A percentile compares a stretch with the other conserved stretches of the same genome.
These are phyloP conservation scores for Leccinum subgranulosum DNA, from an alignment of 768 basidiomycete genomes.

Conservation along the genomic window DNA sequence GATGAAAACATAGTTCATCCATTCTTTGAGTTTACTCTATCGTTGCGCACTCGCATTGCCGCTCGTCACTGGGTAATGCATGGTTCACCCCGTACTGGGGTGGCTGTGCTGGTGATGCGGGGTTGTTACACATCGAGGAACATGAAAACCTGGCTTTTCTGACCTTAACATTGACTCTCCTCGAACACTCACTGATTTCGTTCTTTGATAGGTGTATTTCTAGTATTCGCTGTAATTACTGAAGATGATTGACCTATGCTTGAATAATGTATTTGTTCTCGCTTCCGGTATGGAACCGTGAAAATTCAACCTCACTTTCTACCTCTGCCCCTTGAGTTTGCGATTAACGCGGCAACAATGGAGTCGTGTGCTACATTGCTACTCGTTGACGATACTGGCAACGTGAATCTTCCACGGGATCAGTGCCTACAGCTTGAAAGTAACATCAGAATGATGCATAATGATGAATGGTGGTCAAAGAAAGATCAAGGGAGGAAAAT, in stretches of 20 bases:
- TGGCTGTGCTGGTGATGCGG: conserved; percentile 35
- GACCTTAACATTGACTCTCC: conserved; percentile 27
- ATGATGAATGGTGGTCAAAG: too few species aligned
- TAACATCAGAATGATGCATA: too few species aligned
- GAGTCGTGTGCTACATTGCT: too few species aligned
- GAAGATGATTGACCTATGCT: neutral
- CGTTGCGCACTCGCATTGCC: conserved; percentile 32
- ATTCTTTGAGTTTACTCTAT: conserved; percentile 66
- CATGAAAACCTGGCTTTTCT: conserved; percentile 69
- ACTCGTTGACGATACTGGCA: too few species aligned
- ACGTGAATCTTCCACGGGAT: too few species aligned
- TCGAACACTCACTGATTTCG: conserved; percentile 5
- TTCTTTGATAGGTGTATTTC: conserved; percentile 4
- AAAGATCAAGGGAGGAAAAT: too few species aligned
- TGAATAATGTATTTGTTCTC: too few species aligned
- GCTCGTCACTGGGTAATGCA: conserved; percentile 38
- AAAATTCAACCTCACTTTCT: too few species aligned
- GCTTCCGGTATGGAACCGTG: too few species aligned
- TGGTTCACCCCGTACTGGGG: conserved; percentile 48
- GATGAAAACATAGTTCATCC: conserved; percentile 83
- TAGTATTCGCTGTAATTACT: neutral
- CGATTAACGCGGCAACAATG: too few species aligned
- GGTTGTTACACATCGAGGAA: conserved; percentile 34
- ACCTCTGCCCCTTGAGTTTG: too few species aligned
- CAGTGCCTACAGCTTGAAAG: too few species aligned